Conservation (phyloP, 129 eudicot genomes). For the Helianthus tuberosus region DNA sequence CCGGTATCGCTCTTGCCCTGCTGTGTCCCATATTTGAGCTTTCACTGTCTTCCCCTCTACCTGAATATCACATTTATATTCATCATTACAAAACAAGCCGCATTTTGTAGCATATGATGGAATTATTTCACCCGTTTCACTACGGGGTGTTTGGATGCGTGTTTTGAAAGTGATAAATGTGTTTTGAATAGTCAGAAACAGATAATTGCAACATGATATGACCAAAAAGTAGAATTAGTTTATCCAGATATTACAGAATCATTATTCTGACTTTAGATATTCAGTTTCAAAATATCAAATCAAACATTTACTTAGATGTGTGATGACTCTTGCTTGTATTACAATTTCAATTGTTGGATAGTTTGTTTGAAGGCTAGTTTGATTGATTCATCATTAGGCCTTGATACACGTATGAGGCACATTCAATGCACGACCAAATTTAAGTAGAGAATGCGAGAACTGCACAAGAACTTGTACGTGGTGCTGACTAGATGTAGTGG, state of each 20-base stretch:
- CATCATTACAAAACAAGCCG: neutral
- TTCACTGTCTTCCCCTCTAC: slow-evolving; percentile 87
- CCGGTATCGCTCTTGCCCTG: slow-evolving; percentile 80
- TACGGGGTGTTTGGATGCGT: too few relatives aligned
- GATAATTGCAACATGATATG: neutral
- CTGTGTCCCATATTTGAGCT: slow-evolving; percentile 94
- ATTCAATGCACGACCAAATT: too few relatives aligned
- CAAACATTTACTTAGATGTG: neutral
- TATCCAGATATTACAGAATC: neutral
- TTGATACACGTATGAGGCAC: too few relatives aligned
- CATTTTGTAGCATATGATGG: too few relatives aligned
- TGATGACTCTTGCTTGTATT: neutral
- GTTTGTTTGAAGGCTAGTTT: neutral
- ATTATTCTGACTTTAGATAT: neutral
- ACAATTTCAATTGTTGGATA: neutral
- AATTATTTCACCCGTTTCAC: too few relatives aligned
- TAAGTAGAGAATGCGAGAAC: too few relatives aligned
- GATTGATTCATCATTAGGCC: neutral
- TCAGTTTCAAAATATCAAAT: too few relatives aligned
- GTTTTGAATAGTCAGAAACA: too few relatives aligned
- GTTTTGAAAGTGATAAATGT: too few relatives aligned
- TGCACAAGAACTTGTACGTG: too few relatives aligned
- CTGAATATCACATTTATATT: slow-evolving; percentile 30
- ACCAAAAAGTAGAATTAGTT: neutral
- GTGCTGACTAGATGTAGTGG: too few relatives aligned